Evolutionary conservation across 495 filamentous ascomycete species (phyloP), one percentile per base, ranked within the genome.

Genomic region (Thermochaetoides thermophila): DNA sequence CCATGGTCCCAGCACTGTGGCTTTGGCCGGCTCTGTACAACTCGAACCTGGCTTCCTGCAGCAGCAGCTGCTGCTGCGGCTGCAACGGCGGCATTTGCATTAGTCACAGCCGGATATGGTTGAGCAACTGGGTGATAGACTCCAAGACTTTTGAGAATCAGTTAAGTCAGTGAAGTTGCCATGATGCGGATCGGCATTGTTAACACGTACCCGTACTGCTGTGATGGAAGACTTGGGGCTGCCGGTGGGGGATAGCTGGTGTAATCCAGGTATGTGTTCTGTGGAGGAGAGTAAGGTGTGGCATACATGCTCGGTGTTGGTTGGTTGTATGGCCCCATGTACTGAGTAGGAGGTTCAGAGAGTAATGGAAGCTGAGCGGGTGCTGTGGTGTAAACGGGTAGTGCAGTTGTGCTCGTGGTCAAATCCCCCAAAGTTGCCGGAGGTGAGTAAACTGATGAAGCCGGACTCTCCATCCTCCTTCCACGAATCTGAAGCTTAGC

Each of bases 1-100:
- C 84, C 85, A 44, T 94, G 85, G 29, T 94, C 85, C 81, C 81
- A 94, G 56, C 85, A 94, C 51, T 91, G 85, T 3, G 85, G 84
- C 55, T 85, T 86, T 6, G 81, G 82, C 35, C 81, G 71, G 31
- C 73, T 74, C 44, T 76, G 76, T 9, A 85, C 66, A 23, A 85
- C 70, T 31, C 81, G 68, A 4, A 81, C 72, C 32, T 72, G 66
- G 12, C 68, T 68, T 7, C 39, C 41, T 14, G 57, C 43, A 13
- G 50, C 66, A 44, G 40, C 27, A 1, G 50, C n/a, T n/a, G n/a
- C n/a, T n/a, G n/a, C n/a, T n/a, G n/a, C n/a, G n/a, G n/a, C n/a
- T n/a, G n/a, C n/a, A n/a, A n/a, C n/a, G n/a, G n/a, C n/a, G n/a
- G n/a, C n/a, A n/a, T n/a, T n/a, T n/a, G n/a, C n/a, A n/a, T n/a